These are phyloP conservation scores for Clarireedia monteithiana DNA, from an alignment of 2,329 filamentous ascomycete genomes.

Conservation along the genomic window DNA sequence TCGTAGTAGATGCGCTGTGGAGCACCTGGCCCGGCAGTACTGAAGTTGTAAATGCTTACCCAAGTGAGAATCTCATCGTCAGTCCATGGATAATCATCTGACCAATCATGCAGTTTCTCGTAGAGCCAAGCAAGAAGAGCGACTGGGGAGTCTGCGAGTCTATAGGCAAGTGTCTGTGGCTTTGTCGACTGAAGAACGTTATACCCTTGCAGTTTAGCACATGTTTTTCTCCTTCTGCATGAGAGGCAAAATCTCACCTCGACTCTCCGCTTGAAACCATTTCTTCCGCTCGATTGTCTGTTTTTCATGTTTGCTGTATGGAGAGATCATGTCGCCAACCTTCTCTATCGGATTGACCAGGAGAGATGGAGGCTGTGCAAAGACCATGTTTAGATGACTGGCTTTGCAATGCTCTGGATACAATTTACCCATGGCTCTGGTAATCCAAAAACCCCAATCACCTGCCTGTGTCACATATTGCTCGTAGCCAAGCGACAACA, in stretches of 20 bases:
- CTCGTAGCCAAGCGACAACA: constrained; percentile 58
- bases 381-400: constrained; percentile 54
- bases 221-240: fast-evolving
- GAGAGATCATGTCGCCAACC: constrained; percentile 44
- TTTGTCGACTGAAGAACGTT: constrained; percentile 54
- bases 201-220: constrained; percentile 39
- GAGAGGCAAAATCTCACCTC: background rate
- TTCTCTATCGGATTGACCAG: constrained; percentile 48
- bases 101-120: constrained; percentile 75
- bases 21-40: constrained; percentile 59
- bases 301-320: constrained; percentile 45
- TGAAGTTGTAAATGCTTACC: constrained; percentile 68
- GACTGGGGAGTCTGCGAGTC: constrained; percentile 60
- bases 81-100: constrained; percentile 63
- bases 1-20: constrained; percentile 69
- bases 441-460: constrained; percentile 64
- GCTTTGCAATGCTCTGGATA: constrained; percentile 52
- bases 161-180: constrained; percentile 66
- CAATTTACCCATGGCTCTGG: constrained; percentile 49
- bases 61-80: constrained; percentile 71
- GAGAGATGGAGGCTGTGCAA: constrained; percentile 40
- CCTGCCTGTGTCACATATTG: constrained; percentile 58
- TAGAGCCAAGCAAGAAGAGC: constrained; percentile 71
- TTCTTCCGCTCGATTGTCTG: constrained; percentile 36
- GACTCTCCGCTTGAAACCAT: constrained; percentile 49